Evolutionary conservation across 2,329 filamentous ascomycete genomes (phyloP), one percentile per base, ranked within the genome.

Genomic region (Knufia fluminis): DNA sequence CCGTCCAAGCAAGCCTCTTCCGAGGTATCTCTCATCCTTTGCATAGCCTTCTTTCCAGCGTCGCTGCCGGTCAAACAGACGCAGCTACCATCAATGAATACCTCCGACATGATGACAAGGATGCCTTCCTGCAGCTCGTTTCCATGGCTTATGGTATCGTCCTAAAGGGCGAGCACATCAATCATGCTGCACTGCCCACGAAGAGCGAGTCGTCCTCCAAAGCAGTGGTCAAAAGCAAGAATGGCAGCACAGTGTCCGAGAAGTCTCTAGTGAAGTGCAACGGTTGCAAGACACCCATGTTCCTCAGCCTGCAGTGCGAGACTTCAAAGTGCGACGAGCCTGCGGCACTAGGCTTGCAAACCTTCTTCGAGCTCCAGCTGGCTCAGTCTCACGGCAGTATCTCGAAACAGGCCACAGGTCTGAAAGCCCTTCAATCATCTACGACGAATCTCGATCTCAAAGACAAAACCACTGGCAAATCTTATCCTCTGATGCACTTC

Each of bases 91-190:
- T 45, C 26, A 32, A 45, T 19, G 42, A 45, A 2, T 16, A 17
- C 26, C 42, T 45, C 23, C 42, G 42, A 6, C 42, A 45, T 12
- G 42, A 45, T 19, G 42, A 45, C 26, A 45, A 45, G 19, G 42
- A 32, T 32, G 42, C 42, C 16, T 45, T 45, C 20, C 24, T 32
- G 8, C 23, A 26, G 26, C 42, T 45, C 12, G 28, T 32, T n/a
- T 9, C 16, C 9, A 32, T 45, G 42, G 42, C 42, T 32, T 45
- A 45, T 24, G 6, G 2, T 3, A 32, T 45, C n/a, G 28, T 45
- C 4, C 10, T 45, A 9, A 28, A 45, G n/a, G 24, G 16, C 23
- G n/a, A 20, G 3, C 42, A 45, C 42, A 32, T 3, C 12, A 12
- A 33, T n/a, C 23, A 20, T 22, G 10, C 38, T 17, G 10, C 12